Percentiles rank a stretch among this genome's conserved stretches.
phyloP scores from a whole-genome alignment of 768 basidiomycete species.

The Boletellus sp. region DNA sequence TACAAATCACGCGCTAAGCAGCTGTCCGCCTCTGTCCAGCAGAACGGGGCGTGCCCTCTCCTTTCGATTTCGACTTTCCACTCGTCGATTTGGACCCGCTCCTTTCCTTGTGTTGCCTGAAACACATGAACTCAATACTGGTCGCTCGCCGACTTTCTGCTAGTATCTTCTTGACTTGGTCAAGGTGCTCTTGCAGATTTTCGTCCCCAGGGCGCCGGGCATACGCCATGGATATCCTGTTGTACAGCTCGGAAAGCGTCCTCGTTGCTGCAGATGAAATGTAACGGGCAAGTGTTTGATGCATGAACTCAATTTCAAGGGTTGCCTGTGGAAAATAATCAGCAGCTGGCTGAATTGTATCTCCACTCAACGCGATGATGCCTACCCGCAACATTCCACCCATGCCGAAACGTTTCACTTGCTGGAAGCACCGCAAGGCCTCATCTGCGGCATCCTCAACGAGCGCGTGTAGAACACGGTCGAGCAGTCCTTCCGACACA shows the following conservation, averaged over 20 bases:
- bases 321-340: conserved; percentile 67
- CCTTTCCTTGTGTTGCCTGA: conserved; percentile 64
- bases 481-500: conserved; percentile 73
- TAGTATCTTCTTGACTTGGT: conserved; percentile 87
- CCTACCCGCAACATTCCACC: conserved; percentile 95
- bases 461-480: conserved; percentile 76
- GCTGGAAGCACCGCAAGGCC: conserved; percentile 79
- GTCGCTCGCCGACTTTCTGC: conserved; percentile 87
- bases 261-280: conserved; percentile 77
- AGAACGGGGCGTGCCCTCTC: conserved; percentile 14
- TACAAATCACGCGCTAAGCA: neutral
- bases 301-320: conserved; percentile 98
- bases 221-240: conserved; percentile 92
- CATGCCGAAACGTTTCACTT: conserved; percentile 92
- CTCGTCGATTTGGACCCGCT: conserved; percentile 12
- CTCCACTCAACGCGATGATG: conserved; percentile 7
- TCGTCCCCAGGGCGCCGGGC: conserved; percentile 79
- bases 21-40: conserved; percentile 20
- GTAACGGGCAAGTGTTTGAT: conserved; percentile 89
- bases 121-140: conserved; percentile 92
- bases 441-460: conserved; percentile 82
- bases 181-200: conserved; percentile 82
- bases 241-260: conserved; percentile 88
- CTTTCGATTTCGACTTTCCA: conserved; percentile 19
- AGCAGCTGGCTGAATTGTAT: neutral